A percentile compares a stretch with the other conserved stretches of the same genome.
These are phyloP conservation scores for Kazachstania sp. DNA, from an alignment of 1,139 yeast genomes.

Conservation along the genomic window DNA sequence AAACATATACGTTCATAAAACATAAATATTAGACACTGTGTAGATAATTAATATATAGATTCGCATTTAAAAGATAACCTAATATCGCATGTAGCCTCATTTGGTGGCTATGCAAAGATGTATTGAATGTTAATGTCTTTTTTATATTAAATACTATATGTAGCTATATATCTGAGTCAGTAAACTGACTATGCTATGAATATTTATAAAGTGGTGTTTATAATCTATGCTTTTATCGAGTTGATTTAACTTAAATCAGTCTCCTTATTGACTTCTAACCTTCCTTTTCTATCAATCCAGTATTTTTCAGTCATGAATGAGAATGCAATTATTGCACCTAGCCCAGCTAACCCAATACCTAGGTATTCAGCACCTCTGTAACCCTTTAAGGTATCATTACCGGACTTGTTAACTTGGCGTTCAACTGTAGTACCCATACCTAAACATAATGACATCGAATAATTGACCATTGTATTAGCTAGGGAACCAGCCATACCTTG, in stretches of 20 bases:
- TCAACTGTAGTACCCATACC: constrained; percentile 48
- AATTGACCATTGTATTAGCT: constrained; percentile 46
- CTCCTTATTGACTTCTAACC: neutral
- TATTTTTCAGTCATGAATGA: constrained; percentile 11
- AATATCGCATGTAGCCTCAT: too few species aligned
- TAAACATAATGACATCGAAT: constrained; percentile 44
- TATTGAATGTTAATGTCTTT: too few species aligned
- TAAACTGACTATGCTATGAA: neutral
- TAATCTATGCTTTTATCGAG: neutral
- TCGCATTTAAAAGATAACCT: too few species aligned
- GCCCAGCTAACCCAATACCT: constrained; percentile 27
- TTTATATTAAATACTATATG: too few species aligned
- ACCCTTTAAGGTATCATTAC: constrained; percentile 28
- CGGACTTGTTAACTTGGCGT: constrained; percentile 29
- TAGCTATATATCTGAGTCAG: neutral
- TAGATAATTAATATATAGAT: too few species aligned
- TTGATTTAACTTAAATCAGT: neutral
- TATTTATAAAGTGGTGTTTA: neutral
- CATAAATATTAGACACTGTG: too few species aligned
- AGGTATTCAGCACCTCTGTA: constrained; percentile 41
- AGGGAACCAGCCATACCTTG: constrained; percentile 58
- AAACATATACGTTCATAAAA: too few species aligned
- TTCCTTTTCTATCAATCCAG: constrained; percentile 8
- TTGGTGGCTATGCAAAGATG: too few species aligned
- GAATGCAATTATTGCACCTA: constrained; percentile 11